Percentiles rank a stretch among this genome's conserved stretches.
Conservation (phyloP, 176 grass and related monocot genomes). For the Triticum dicoccoides region DNA sequence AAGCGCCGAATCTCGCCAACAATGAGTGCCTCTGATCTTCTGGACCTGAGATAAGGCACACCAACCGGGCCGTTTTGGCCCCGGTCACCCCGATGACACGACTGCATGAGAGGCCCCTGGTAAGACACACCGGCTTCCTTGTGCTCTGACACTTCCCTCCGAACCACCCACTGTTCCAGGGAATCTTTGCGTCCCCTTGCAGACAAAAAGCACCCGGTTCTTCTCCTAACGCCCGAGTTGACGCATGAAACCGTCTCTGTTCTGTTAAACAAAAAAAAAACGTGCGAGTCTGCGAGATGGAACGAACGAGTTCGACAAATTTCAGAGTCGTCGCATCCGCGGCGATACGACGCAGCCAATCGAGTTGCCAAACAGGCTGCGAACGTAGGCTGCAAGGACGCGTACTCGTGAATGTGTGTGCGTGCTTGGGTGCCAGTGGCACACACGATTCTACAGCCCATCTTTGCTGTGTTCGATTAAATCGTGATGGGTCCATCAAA, state of each 20-base stretch:
- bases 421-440: too few species aligned
- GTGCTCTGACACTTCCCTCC: neutral
- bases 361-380: too few species aligned
- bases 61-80: constrained; percentile 6
- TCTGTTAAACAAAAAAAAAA: too few species aligned
- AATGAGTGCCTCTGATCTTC: neutral
- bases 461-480: neutral
- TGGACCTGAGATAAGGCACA: neutral
- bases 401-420: too few species aligned
- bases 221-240: neutral
- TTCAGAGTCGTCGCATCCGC: neutral
- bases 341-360: too few species aligned
- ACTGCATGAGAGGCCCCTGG: neutral
- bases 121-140: neutral
- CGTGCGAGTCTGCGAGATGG: too few species aligned
- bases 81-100: neutral
- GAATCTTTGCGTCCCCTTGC: constrained; percentile 9
- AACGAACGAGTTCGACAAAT: neutral
- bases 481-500: neutral
- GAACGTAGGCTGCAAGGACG: too few species aligned
- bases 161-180: neutral
- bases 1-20: neutral
- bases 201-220: neutral
- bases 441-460: too few species aligned
- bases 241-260: neutral